Base-by-base conservation (phyloP, 1,284 basidiomycete genomes). In the Sanghuangporus sanghuang region DNA sequence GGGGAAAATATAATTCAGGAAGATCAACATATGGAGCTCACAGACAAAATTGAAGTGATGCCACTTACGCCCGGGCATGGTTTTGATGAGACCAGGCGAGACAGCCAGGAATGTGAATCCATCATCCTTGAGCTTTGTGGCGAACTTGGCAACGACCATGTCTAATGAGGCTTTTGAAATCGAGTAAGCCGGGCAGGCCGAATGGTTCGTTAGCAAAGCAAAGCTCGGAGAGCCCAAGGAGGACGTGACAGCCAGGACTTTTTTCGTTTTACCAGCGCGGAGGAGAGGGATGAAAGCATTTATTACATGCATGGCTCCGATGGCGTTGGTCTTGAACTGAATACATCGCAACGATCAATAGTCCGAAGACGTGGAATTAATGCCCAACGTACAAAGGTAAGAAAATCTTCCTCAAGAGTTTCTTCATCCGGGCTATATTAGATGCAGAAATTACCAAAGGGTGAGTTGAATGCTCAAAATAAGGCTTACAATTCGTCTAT, bases 241-340 rank as follows among this genome's bases (percentile, higher is more conserved):
- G 21, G 64, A 67, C 14, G 65, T 63, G 8, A 71, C 62, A 38
- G 63, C 63, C 57, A 71, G 60, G 12, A 71, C 62, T 46, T 69
- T 71, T 60, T 71, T 72, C 36, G 61, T 57, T 6, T 62, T 63
- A 2, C 71, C 70, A 5, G 61, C 63, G 8, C 65, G 59, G 18
- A 73, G 57, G 27, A 72, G 66, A 12, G 71, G 71, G 7, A 73
- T 65, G 62, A 73, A 70, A 4, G 67, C 63, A 48, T 69, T 70
- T 50, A 66, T 70, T 5, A 66, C 66, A 38, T 66, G 65, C 36
- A 70, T 67, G 11, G 67, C 61, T 6, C 71, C 71, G 39, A 69
- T 50, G 21, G 69, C 67, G 57, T 72, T 72, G n/a, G 68, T 65
- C 50, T 68, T 66, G 53, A 70, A 67, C 66, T 67, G 44, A 49